phyloP scores from a whole-genome alignment of 1,139 yeast species.

The Geotrichum reessii region DNA sequence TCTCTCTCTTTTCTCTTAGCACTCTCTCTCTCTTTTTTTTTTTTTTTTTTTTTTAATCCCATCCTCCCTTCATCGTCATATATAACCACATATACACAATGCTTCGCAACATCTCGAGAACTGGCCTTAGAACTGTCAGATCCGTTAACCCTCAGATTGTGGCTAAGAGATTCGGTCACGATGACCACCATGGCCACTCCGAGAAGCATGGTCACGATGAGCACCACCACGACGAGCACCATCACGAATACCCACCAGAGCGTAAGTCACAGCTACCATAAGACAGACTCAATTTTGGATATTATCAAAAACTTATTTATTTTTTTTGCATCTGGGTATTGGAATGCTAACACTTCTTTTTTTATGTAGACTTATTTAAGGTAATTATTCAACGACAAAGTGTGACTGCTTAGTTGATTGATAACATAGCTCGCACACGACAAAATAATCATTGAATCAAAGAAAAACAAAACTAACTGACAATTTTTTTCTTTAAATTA shows the following conservation, averaged over 20 bases:
- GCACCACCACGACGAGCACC: constrained; percentile 8
- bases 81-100: neutral
- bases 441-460: neutral
- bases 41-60: too few relatives aligned
- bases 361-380: neutral
- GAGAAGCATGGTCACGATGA: constrained; percentile 4
- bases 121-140: constrained; percentile 1
- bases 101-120: constrained; percentile 10
- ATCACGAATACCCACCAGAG: constrained; percentile 17
- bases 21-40: too few relatives aligned
- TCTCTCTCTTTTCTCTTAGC: too few relatives aligned
- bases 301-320: neutral
- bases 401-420: neutral
- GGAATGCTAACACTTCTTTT: neutral
- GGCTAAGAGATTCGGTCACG: constrained; percentile 12
- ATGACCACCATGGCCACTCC: constrained; percentile 4
- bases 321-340: neutral
- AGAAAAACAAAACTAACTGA: too few relatives aligned
- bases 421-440: neutral
- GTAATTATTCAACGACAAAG: neutral
- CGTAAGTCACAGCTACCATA: neutral
- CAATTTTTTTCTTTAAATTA: constrained; percentile 4
- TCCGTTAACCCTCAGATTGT: constrained; percentile 3
- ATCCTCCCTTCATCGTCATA: neutral
- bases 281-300: neutral